Evolutionary conservation across 2,329 filamentous ascomycete species (phyloP).

Genomic region (Fusarium abutilonis): DNA sequence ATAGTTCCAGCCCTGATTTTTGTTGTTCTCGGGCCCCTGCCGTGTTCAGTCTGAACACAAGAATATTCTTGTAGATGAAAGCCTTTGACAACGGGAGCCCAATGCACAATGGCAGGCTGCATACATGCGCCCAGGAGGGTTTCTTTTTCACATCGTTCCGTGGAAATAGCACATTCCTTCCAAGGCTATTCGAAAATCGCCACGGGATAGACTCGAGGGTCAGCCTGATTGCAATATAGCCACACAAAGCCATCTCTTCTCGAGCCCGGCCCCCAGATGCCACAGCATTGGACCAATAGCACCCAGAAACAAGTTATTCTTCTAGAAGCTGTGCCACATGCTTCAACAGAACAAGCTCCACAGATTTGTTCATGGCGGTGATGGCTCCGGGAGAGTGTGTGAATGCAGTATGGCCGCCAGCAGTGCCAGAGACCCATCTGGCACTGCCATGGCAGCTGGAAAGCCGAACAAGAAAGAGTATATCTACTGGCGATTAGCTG

Average conservation of each 20-base stretch:
- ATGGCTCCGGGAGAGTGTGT: not conserved
- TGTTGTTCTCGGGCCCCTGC: conserved; percentile 3
- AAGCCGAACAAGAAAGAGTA: not conserved
- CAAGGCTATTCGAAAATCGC: not conserved
- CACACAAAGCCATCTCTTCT: not conserved
- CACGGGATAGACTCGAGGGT: conserved; percentile 7
- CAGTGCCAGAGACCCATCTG: conserved; percentile 23
- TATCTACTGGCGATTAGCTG: not conserved
- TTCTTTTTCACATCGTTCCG: conserved; percentile 12
- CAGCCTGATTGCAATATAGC: conserved; percentile 9
- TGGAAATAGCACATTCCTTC: not conserved
- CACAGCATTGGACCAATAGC: conserved; percentile 1
- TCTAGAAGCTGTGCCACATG: conserved; percentile 23
- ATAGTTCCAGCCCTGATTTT: not conserved
- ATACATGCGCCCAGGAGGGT: conserved; percentile 10
- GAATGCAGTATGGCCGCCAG: conserved; percentile 18
- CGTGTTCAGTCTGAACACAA: not conserved
- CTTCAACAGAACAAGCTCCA: conserved; percentile 1
- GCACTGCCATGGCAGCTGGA: conserved; percentile 12
- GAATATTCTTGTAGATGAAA: not conserved
- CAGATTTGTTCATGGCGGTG: not conserved
- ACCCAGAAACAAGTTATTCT: not conserved
- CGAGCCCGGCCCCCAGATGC: conserved; percentile 6
- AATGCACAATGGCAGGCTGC: conserved; percentile 10
- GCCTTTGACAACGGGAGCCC: not conserved